These are phyloP conservation scores for Pichia terricola DNA, from an alignment of 1,139 yeast genomes.

Conservation along the genomic window DNA sequence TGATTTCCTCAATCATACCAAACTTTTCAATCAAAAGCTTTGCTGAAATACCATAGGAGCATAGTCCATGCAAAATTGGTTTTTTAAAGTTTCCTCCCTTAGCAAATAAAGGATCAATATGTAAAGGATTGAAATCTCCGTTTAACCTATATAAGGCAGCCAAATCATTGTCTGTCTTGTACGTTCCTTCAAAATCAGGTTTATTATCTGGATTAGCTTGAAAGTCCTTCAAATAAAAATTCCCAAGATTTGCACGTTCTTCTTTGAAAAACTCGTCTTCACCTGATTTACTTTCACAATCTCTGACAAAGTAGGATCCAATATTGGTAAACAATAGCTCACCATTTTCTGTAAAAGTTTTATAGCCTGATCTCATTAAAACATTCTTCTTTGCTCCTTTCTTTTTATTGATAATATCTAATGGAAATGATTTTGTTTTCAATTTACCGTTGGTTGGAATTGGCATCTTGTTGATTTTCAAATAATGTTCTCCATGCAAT, in stretches of 20 bases:
- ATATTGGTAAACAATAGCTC: constrained; percentile 71
- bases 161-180: constrained; percentile 59
- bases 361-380: constrained; percentile 65
- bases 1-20: constrained; percentile 78
- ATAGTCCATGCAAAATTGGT: constrained; percentile 91
- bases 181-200: constrained; percentile 60
- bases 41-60: constrained; percentile 75
- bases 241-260: constrained; percentile 29
- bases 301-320: constrained; percentile 79
- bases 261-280: constrained; percentile 41
- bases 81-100: constrained; percentile 76
- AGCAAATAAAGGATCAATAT: constrained; percentile 88
- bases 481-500: constrained; percentile 92
- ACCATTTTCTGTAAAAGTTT: constrained; percentile 59
- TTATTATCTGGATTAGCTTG: constrained; percentile 30
- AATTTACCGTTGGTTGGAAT: constrained; percentile 61
- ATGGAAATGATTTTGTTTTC: constrained; percentile 53
- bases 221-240: constrained; percentile 59
- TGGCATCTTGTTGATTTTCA: constrained; percentile 71
- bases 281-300: constrained; percentile 49
- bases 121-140: constrained; percentile 93
- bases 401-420: constrained; percentile 69
- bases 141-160: constrained; percentile 88
- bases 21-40: constrained; percentile 69
- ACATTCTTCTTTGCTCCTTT: constrained; percentile 59